Conservation (phyloP, 441 rosid genomes). For the Populus trichocarpa region DNA sequence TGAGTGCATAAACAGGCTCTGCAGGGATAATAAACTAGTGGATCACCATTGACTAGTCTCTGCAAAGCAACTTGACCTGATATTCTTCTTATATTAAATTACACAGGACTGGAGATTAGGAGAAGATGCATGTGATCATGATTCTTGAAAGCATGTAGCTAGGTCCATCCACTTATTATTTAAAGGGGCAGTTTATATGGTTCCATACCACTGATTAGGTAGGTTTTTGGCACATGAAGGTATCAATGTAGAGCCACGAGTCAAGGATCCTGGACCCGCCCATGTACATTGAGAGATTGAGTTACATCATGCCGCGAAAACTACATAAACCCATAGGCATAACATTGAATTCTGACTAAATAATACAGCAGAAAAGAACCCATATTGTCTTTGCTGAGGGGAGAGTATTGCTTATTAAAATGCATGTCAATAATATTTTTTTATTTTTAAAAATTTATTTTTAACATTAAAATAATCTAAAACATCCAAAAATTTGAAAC, state of each 20-base stretch:
- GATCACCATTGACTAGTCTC: no score
- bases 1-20: no score
- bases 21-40: no score
- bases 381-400: constrained; percentile 19
- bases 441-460: no score
- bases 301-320: constrained; percentile 13
- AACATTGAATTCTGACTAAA: constrained; percentile 10
- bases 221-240: neutral
- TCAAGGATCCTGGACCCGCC: neutral
- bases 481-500: no score
- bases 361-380: constrained; percentile 9
- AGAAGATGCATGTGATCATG: neutral
- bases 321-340: constrained; percentile 7
- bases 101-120: neutral
- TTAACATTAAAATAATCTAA: no score
- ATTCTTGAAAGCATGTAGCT: neutral
- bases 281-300: neutral
- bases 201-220: neutral
- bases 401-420: no score
- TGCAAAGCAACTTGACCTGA: no score
- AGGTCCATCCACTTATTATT: neutral
- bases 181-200: neutral
- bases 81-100: no score
- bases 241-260: neutral
- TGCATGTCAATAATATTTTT: no score